Evolutionary conservation across 352 stramenopile species (phyloP).

Genomic region (Globisporangium sylvaticum): DNA sequence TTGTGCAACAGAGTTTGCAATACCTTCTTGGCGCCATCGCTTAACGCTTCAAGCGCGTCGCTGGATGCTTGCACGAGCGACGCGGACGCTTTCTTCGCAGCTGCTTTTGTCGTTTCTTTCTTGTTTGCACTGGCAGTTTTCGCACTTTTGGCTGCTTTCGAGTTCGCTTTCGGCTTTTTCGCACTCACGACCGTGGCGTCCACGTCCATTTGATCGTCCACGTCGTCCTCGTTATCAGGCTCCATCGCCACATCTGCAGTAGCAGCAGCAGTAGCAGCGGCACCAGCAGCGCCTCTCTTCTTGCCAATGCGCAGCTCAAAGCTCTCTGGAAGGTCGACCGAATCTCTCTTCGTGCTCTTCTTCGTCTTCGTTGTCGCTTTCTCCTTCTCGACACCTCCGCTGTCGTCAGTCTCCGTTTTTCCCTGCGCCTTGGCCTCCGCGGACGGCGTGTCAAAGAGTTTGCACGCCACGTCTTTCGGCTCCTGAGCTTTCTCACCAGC

Average conservation of each 20-base stretch:
- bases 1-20: not conserved
- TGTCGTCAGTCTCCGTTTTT: not conserved
- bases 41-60: slow-evolving; percentile 9
- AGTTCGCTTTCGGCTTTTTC: slow-evolving; percentile 5
- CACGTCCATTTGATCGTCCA: slow-evolving; percentile 12
- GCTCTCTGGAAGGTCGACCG: slow-evolving; percentile 22
- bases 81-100: slow-evolving; percentile 20
- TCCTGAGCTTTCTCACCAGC: slow-evolving; percentile 3
- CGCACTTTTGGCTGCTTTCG: slow-evolving; percentile 3
- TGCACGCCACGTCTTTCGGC: slow-evolving; percentile 36
- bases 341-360: slow-evolving; percentile 7
- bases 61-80: slow-evolving; percentile 6
- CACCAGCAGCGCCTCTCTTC: slow-evolving; percentile 15
- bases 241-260: slow-evolving; percentile 11
- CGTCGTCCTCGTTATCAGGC: slow-evolving; percentile 22
- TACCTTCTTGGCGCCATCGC: slow-evolving; percentile 10
- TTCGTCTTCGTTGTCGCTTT: slow-evolving; percentile 3
- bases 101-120: slow-evolving; percentile 17
- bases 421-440: slow-evolving; percentile 18
- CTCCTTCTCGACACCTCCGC: not conserved
- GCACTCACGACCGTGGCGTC: slow-evolving; percentile 3
- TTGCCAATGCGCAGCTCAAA: slow-evolving; percentile 33
- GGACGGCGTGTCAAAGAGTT: slow-evolving; percentile 58
- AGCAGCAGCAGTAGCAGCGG: slow-evolving; percentile 1
- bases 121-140: slow-evolving; percentile 18